These are phyloP conservation scores for Phytophthora ohioensis DNA, from an alignment of 352 stramenopile genomes.

Conservation along the genomic window DNA sequence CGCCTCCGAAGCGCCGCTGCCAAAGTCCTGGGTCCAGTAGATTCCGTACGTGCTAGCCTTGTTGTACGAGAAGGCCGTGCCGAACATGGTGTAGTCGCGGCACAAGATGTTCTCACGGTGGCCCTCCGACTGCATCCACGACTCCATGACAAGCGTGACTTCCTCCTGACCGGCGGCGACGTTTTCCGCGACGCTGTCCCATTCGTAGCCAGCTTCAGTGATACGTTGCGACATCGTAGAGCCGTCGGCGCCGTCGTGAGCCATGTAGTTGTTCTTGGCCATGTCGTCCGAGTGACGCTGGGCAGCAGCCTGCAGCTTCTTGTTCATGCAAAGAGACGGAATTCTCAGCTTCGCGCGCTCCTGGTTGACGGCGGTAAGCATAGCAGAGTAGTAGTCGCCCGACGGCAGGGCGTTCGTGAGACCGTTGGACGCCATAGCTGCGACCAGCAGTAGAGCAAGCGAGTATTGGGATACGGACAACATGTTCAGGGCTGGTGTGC, in stretches of 20 bases:
- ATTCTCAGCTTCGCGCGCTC: constrained; percentile 46
- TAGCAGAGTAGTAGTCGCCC: constrained; percentile 16
- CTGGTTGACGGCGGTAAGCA: constrained; percentile 55
- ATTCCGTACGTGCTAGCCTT: constrained; percentile 39
- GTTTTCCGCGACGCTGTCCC: constrained; percentile 45
- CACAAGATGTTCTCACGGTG: constrained; percentile 43
- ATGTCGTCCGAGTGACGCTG: constrained; percentile 48
- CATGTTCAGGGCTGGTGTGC: constrained; percentile 2
- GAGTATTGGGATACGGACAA: constrained; percentile 28
- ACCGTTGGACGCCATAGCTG: constrained; percentile 19
- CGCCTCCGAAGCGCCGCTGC: constrained; percentile 23
- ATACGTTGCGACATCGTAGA: constrained; percentile 53
- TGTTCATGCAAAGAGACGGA: constrained; percentile 45
- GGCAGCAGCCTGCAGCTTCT: constrained; percentile 31
- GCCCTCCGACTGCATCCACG: constrained; percentile 41
- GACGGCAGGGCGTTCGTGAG: constrained; percentile 17
- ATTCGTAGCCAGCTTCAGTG: constrained; percentile 49
- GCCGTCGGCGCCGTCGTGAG: constrained; percentile 47
- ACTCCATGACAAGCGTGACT: constrained; percentile 39
- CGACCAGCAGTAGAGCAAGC: constrained; percentile 30
- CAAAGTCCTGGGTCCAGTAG: constrained; percentile 69
- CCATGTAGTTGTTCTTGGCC: constrained; percentile 56
- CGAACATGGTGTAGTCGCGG: constrained; percentile 48
- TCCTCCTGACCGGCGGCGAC: constrained; percentile 40
- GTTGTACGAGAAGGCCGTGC: constrained; percentile 40